phyloP scores from a whole-genome alignment of 805 yeast genomes.

The Kodamaea hsintzibuensis region DNA sequence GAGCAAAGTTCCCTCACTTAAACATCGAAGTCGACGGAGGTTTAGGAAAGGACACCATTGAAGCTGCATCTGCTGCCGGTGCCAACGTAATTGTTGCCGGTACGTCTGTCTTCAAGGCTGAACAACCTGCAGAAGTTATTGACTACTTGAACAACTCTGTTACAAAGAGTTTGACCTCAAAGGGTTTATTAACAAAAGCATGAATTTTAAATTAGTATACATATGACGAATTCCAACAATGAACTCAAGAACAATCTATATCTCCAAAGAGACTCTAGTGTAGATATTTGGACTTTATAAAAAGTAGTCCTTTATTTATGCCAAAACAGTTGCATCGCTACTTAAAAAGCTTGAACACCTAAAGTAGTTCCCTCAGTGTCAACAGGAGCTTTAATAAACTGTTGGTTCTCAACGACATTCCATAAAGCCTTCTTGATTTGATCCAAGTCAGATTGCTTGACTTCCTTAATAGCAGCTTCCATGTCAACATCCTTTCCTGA shows the following conservation, averaged over 20 bases:
- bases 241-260: background rate
- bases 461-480: conserved; percentile 34
- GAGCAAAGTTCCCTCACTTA: conserved; percentile 71
- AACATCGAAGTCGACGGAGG: conserved; percentile 98
- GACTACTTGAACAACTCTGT: conserved; percentile 66
- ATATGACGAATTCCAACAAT: background rate
- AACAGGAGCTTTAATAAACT: conserved; percentile 42
- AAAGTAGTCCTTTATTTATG: too few relatives aligned
- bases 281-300: too few relatives aligned
- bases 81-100: conserved; percentile 99
- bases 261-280: background rate
- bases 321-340: too few relatives aligned
- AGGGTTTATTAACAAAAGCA: conserved; percentile 11
- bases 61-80: conserved; percentile 91
- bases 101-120: conserved; percentile 86
- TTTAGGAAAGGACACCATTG: conserved; percentile 80
- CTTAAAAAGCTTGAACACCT: conserved; percentile 66
- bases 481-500: conserved; percentile 30
- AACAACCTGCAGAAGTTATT: conserved; percentile 76
- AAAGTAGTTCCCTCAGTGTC: conserved; percentile 80
- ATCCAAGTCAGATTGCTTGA: conserved; percentile 36
- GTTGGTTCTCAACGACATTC: conserved; percentile 65
- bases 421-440: conserved; percentile 66
- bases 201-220: conserved; percentile 1
- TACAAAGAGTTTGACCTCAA: conserved; percentile 37